Percentiles rank a stretch among this genome's conserved stretches.
phyloP scores from a whole-genome alignment of 2,329 filamentous ascomycete genomes.

The Dactylellina parvicollis region DNA sequence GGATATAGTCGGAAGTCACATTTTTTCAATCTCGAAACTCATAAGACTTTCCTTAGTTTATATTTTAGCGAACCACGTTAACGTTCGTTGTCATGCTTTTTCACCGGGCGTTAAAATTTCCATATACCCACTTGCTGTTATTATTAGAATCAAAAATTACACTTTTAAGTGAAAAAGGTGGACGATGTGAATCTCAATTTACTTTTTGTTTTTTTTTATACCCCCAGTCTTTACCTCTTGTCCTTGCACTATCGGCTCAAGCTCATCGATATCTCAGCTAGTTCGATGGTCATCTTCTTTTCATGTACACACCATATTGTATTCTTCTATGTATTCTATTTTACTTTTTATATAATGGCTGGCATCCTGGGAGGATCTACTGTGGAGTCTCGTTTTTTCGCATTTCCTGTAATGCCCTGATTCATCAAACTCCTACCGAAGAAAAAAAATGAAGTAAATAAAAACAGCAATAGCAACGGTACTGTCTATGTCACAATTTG shows the following conservation, averaged over 20 bases:
- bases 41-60: constrained; percentile 24
- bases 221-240: not conserved
- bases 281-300: constrained; percentile 17
- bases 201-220: not conserved
- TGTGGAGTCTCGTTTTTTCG: not conserved
- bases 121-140: constrained; percentile 39
- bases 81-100: not conserved
- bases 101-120: constrained; percentile 36
- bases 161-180: not conserved
- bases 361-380: not conserved
- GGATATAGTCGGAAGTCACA: constrained; percentile 19
- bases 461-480: too few relatives aligned
- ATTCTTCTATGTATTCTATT: not conserved
- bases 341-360: not conserved
- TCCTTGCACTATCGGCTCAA: too few relatives aligned
- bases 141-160: not conserved
- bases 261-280: not conserved
- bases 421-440: not conserved
- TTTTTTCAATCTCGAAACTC: not conserved
- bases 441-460: too few relatives aligned
- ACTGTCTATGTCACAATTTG: too few relatives aligned
- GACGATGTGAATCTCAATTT: not conserved
- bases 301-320: constrained; percentile 30
- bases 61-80: constrained; percentile 16
- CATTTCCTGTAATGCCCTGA: not conserved